These are phyloP conservation scores for Coniochaeta pulveracea DNA, from an alignment of 2,329 filamentous ascomycete species.

Conservation along the genomic window DNA sequence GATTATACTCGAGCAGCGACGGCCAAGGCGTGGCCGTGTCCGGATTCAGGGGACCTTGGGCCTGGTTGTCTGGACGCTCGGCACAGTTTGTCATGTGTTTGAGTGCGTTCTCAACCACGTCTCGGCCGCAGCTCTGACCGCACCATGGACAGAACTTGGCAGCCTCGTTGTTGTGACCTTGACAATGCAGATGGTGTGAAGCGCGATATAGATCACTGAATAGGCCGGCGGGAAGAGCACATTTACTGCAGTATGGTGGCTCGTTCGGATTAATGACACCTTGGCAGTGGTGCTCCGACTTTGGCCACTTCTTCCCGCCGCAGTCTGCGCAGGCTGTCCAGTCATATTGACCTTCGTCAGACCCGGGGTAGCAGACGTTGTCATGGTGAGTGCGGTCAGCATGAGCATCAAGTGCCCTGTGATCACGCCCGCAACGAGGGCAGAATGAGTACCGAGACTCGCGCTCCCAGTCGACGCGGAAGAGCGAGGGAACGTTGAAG, in stretches of 20 bases:
- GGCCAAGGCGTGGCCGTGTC: not conserved
- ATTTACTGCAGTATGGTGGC: conserved; percentile 7
- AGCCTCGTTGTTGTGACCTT: conserved; percentile 3
- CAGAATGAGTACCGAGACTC: conserved; percentile 11
- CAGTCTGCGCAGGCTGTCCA: conserved; percentile 7
- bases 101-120: no score
- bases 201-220: conserved; percentile 5
- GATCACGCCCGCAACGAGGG: conserved; percentile 11
- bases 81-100: not conserved
- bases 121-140: no score
- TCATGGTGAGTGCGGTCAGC: conserved; percentile 11
- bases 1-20: not conserved
- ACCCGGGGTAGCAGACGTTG: conserved; percentile 10
- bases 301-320: conserved; percentile 1
- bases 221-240: conserved; percentile 6
- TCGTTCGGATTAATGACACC: not conserved
- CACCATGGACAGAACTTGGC: conserved; percentile 10
- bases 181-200: conserved; percentile 7
- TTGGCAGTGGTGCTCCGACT: not conserved
- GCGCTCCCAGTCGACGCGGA: conserved; percentile 4
- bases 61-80: not conserved
- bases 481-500: conserved; percentile 1
- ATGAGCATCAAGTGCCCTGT: conserved; percentile 4
- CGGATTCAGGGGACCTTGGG: not conserved
- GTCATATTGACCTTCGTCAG: not conserved